Evolutionary conservation across 306 rosid species (phyloP).

Genomic region (Dalbergia cochinchinensis): DNA sequence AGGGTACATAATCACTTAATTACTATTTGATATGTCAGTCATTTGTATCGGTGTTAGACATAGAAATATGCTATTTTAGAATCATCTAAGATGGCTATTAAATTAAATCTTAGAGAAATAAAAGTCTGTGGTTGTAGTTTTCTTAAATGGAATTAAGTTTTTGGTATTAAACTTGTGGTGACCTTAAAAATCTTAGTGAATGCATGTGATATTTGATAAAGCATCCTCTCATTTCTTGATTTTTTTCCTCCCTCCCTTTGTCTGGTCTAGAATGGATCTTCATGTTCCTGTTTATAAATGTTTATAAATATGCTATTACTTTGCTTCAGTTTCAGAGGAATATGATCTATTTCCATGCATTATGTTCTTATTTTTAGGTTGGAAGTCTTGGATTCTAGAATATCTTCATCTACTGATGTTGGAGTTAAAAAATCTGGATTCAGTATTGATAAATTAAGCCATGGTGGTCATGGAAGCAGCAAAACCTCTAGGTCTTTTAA

Average conservation of each 20-base stretch:
- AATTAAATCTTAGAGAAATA: constrained; percentile 16
- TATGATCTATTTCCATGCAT: constrained; percentile 40
- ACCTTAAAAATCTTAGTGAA: not conserved
- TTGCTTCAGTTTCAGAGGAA: constrained; percentile 34
- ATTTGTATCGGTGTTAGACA: constrained; percentile 7
- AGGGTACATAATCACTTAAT: constrained; percentile 26
- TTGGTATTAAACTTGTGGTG: constrained; percentile 29
- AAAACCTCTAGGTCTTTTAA: constrained; percentile 83
- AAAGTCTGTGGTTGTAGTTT: constrained; percentile 23
- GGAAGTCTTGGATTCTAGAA: constrained; percentile 83
- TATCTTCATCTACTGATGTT: constrained; percentile 74
- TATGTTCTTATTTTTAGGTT: constrained; percentile 64
- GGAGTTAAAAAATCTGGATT: constrained; percentile 76
- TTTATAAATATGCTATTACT: constrained; percentile 28
- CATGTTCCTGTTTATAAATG: not conserved
- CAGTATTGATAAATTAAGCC: constrained; percentile 69
- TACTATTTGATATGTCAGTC: not conserved
- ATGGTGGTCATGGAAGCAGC: constrained; percentile 65
- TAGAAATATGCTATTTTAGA: constrained; percentile 7
- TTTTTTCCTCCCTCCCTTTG: constrained; percentile 1
- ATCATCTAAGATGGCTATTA: constrained; percentile 9
- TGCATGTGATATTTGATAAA: constrained; percentile 22
- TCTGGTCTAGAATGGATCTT: constrained; percentile 37
- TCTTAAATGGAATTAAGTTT: not conserved
- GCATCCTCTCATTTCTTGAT: constrained; percentile 20